Evolutionary conservation across 2,329 filamentous ascomycete genomes (phyloP).

Genomic region (Arthrobotrys musiformis): DNA sequence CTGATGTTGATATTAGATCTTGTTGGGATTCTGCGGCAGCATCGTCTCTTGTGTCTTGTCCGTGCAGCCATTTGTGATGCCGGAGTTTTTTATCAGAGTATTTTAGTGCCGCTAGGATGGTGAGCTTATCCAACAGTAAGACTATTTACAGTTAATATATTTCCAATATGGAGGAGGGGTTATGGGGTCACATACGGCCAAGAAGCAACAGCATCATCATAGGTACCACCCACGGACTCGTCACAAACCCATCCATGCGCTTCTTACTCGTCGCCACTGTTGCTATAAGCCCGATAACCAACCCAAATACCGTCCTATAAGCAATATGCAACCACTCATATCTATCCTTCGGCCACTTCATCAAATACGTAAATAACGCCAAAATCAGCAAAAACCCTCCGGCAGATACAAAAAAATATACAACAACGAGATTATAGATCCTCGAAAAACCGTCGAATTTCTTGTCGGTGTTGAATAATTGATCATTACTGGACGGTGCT

Average conservation of each 20-base stretch:
- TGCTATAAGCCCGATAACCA: conserved; percentile 59
- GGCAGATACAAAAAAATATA: conserved; percentile 62
- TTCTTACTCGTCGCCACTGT: conserved; percentile 60
- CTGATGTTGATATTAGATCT: conserved; percentile 27
- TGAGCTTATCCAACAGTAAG: conserved; percentile 44
- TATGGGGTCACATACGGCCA: conserved; percentile 55
- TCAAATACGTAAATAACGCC: conserved; percentile 62
- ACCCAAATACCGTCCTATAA: conserved; percentile 60
- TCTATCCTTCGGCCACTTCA: conserved; percentile 63
- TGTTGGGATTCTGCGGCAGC: conserved; percentile 3
- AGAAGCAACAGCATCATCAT: conserved; percentile 62
- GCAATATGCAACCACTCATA: conserved; percentile 62
- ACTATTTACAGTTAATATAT: conserved; percentile 8
- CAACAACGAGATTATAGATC: conserved; percentile 62
- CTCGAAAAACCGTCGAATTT: conserved; percentile 56
- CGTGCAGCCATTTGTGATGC: conserved; percentile 37
- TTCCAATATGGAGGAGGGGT: background rate
- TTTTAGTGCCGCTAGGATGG: conserved; percentile 33
- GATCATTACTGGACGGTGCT: conserved; percentile 33
- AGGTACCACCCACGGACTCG: conserved; percentile 61
- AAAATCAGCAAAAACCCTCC: conserved; percentile 59
- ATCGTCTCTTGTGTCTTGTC: conserved; percentile 4
- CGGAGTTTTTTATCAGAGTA: conserved; percentile 40
- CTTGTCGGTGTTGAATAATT: conserved; percentile 20
- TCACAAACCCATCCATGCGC: conserved; percentile 60